Evolutionary conservation across 164 flowering plant species (phyloP).

Genomic region (Magnolia sinica): DNA sequence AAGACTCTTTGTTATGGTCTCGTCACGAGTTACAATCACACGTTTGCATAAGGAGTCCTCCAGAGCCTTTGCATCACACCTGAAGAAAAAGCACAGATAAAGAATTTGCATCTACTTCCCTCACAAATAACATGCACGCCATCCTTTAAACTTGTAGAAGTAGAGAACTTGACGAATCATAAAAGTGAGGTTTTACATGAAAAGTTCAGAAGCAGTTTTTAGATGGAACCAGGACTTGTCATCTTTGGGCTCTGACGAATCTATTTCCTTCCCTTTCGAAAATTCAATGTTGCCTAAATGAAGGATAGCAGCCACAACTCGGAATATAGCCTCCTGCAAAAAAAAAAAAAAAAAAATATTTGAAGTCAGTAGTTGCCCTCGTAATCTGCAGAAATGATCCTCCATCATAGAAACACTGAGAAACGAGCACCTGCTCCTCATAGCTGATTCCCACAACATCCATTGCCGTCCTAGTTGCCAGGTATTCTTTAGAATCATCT

Average conservation of each 20-base stretch:
- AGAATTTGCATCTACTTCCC: neutral
- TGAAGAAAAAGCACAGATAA: constrained; percentile 13
- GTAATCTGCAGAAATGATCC: neutral
- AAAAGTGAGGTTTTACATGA: constrained; percentile 41
- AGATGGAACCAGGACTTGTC: constrained; percentile 72
- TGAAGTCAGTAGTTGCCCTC: neutral
- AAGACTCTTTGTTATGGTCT: constrained; percentile 75
- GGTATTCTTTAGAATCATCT: constrained; percentile 73
- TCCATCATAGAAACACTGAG: neutral
- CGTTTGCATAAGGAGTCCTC: constrained; percentile 87
- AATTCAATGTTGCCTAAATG: constrained; percentile 86
- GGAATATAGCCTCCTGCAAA: constrained; percentile 74
- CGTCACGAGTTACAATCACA: constrained; percentile 85
- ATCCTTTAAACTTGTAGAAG: neutral
- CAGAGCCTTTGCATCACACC: constrained; percentile 82
- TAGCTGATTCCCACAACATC: constrained; percentile 73
- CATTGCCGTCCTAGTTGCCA: constrained; percentile 81
- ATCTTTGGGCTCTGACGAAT: constrained; percentile 82
- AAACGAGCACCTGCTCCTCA: constrained; percentile 60
- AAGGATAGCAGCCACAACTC: constrained; percentile 83
- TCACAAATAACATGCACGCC: neutral
- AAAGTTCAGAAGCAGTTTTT: constrained; percentile 74
- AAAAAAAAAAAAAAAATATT: neutral
- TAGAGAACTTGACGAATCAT: neutral
- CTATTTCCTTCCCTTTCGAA: constrained; percentile 61